Conservation (phyloP, 257 asterid species). For the Solanum arcanum region DNA sequence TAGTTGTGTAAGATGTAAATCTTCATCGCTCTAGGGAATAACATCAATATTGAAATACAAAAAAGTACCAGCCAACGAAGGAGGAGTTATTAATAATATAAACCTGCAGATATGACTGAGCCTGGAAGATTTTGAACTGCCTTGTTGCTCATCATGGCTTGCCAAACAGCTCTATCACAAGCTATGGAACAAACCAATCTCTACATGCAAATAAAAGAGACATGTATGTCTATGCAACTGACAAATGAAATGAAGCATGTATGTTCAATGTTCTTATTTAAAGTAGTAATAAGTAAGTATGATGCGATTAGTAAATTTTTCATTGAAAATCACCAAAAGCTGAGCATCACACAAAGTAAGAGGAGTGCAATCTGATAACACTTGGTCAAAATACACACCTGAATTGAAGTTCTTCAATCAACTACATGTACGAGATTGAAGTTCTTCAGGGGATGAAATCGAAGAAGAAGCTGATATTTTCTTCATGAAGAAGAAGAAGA, state of each 20-base stretch:
- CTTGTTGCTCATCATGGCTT: constrained; percentile 39
- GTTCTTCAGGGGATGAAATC: too few relatives aligned
- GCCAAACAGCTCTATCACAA: constrained; percentile 54
- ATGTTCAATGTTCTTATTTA: neutral
- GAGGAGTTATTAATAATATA: neutral
- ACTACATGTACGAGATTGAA: too few relatives aligned
- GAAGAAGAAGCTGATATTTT: too few relatives aligned
- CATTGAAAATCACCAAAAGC: neutral
- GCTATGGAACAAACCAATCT: constrained; percentile 42
- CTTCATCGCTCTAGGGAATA: neutral
- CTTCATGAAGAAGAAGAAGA: too few relatives aligned
- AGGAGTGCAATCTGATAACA: neutral
- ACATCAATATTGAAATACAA: neutral
- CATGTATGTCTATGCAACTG: neutral
- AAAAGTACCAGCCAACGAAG: neutral
- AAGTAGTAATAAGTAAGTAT: neutral
- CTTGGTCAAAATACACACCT: constrained; percentile 15
- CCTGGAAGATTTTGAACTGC: constrained; percentile 35
- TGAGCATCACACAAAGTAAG: neutral
- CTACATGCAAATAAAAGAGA: constrained; percentile 13
- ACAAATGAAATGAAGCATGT: neutral
- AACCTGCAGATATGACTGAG: constrained; percentile 35
- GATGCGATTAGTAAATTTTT: neutral
- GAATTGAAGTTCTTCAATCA: constrained; percentile 2
- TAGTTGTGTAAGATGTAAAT: neutral